Base-by-base conservation (phyloP, 345 rosid species). In the Populus deltoides region DNA sequence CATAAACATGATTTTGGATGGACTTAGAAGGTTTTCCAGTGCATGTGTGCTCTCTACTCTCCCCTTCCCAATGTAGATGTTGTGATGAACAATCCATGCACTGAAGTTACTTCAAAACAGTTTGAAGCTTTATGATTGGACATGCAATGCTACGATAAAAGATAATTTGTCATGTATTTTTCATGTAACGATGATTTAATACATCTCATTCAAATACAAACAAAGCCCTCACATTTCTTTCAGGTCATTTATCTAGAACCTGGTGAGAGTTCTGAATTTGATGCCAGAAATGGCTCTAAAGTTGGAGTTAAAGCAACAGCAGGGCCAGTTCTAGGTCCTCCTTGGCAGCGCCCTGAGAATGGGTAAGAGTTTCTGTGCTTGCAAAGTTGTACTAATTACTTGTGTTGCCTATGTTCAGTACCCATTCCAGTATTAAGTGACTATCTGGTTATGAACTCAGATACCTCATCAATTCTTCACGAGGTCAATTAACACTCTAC, bases 281-380 rank as follows among this genome's bases (percentile, higher is more conserved):
- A 86, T 57, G 84, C 73, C 69, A 84, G 72, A 82, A 82, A 75
- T 65, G 92, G 93, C 72, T 49, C 86, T 55, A 87, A 90, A 68
- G 85, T 91, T 76, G 86, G 78, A 84, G 86, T 93, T 70, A 75
- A 86, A 81, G 99, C 94, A 31, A 91, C 94, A 24, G 91, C 96
- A 47, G 99, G 98, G 72, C 98, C 99, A 76, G 85, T 95, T 67
- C 87, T 93, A 0, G 99, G 99, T 83, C 99, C 96, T 84, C 99
- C 98, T 36, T 95, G 99, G 99, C 97, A 95, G 86, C 92, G 92
- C 29, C 99, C 98, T 53, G 99, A 93, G 86, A 95, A 92, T 49
- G 99, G 98, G 92, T 93, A 87, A 75, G 65, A 65, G 55, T 18
- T 74, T 67, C 20, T 20, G 22, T 20, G 17, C 31, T 73, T 17